A percentile compares a stretch with the other conserved stretches of the same genome.
Evolutionary conservation across 208 protist species (phyloP).

Genomic region (Trypanosoma lewisi): DNA sequence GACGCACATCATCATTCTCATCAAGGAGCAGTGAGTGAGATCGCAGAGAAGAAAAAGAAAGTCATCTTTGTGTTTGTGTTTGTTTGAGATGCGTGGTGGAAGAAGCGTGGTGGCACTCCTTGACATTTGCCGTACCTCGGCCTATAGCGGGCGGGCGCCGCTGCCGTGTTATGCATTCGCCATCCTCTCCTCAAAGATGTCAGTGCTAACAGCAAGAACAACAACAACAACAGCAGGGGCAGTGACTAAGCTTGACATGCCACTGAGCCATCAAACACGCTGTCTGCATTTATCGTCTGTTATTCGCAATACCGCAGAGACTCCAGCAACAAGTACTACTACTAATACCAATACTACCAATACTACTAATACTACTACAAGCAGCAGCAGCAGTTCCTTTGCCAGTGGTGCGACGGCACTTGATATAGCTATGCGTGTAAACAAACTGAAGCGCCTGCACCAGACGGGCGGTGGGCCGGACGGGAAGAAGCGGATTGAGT

Average conservation of each 20-base stretch:
- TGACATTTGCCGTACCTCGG: background rate
- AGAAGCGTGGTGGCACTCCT: background rate
- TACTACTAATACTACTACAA: conserved; percentile 4
- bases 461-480: conserved; percentile 53
- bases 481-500: conserved; percentile 71
- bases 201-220: background rate
- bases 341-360: conserved; percentile 6
- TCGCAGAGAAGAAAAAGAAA: background rate
- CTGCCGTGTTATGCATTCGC: background rate
- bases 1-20: background rate
- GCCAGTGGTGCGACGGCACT: conserved; percentile 49
- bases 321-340: conserved; percentile 1
- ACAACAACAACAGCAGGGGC: too few species aligned
- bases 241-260: background rate
- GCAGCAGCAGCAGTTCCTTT: background rate
- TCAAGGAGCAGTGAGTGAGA: background rate
- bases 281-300: conserved; percentile 1
- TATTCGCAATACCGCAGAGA: conserved; percentile 1
- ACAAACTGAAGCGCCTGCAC: conserved; percentile 80
- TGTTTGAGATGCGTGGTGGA: conserved; percentile 1
- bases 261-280: conserved; percentile 2
- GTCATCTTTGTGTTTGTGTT: too few species aligned
- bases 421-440: conserved; percentile 87
- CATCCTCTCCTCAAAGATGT: background rate
- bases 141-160: background rate